Evolutionary conservation across 129 eudicot species (phyloP).

Genomic region (Oenanthe sinensis): DNA sequence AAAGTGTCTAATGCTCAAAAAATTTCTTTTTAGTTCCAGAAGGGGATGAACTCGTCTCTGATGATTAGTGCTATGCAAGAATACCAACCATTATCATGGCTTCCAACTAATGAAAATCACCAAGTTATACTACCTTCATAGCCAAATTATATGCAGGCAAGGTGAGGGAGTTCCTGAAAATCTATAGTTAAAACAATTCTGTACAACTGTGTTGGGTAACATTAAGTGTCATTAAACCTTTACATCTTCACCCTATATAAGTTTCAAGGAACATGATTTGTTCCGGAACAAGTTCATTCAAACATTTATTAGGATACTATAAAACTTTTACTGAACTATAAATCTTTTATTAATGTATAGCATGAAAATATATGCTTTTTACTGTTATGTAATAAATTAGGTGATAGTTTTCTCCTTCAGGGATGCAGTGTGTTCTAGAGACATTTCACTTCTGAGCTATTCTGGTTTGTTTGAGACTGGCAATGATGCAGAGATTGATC

Average conservation of each 20-base stretch:
- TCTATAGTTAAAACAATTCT: too few species aligned
- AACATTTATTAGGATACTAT: neutral
- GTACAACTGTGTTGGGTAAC: neutral
- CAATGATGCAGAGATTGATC: slow-evolving; percentile 45
- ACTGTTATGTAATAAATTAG: neutral
- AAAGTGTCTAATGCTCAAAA: neutral
- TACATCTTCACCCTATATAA: neutral
- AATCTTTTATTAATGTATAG: too few species aligned
- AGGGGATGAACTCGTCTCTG: slow-evolving; percentile 51
- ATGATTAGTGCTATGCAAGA: slow-evolving; percentile 49
- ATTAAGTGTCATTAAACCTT: too few species aligned
- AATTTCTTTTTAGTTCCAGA: slow-evolving; percentile 47
- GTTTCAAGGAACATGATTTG: neutral
- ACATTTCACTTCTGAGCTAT: slow-evolving; percentile 37
- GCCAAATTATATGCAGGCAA: slow-evolving; percentile 38
- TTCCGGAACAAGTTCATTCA: too few species aligned
- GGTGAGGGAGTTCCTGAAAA: slow-evolving; percentile 41
- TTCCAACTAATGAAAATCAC: slow-evolving; percentile 50
- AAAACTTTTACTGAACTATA: neutral
- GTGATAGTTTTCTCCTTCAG: slow-evolving; percentile 20
- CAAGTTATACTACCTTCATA: slow-evolving; percentile 39
- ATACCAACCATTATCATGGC: slow-evolving; percentile 47
- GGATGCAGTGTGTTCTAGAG: slow-evolving; percentile 48
- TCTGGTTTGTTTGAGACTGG: slow-evolving; percentile 33
- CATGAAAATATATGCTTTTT: neutral